These are phyloP conservation scores for Penicillium goetzii DNA, from an alignment of 495 filamentous ascomycete species.

Conservation along the genomic window DNA sequence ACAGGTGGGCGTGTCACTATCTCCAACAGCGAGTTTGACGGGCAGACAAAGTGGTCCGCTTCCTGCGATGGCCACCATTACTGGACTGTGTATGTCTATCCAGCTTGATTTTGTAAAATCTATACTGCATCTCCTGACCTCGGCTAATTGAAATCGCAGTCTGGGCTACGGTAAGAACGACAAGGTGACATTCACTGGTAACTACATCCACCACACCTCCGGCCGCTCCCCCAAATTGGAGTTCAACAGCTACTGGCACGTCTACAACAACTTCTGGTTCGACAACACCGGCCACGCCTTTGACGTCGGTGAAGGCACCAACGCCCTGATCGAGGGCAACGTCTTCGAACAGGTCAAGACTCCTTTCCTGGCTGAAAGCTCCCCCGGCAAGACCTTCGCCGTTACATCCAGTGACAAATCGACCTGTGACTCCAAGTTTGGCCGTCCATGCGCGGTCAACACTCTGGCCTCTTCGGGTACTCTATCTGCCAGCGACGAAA, in stretches of 20 bases:
- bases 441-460: constrained; percentile 36
- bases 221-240: constrained; percentile 57
- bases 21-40: constrained; percentile 54
- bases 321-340: constrained; percentile 37
- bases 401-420: constrained; percentile 25
- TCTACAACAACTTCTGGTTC: constrained; percentile 44
- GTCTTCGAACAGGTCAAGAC: constrained; percentile 38
- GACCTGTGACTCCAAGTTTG: constrained; percentile 31
- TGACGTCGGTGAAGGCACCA: constrained; percentile 29
- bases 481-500: constrained; percentile 28
- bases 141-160: constrained; percentile 11
- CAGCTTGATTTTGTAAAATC: background rate
- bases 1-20: constrained; percentile 38
- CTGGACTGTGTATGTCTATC: constrained; percentile 48
- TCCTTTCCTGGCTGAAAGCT: constrained; percentile 27
- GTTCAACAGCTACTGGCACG: constrained; percentile 50
- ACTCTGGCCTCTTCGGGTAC: constrained; percentile 28
- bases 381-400: constrained; percentile 30
- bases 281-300: constrained; percentile 43
- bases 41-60: constrained; percentile 52
- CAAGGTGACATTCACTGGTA: constrained; percentile 40
- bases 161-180: constrained; percentile 38
- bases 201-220: constrained; percentile 55
- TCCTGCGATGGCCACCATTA: constrained; percentile 59
- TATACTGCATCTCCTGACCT: background rate